A percentile compares a stretch with the other conserved stretches of the same genome.
Conservation (phyloP, 495 filamentous ascomycete species). For the Trichoderma virens region DNA sequence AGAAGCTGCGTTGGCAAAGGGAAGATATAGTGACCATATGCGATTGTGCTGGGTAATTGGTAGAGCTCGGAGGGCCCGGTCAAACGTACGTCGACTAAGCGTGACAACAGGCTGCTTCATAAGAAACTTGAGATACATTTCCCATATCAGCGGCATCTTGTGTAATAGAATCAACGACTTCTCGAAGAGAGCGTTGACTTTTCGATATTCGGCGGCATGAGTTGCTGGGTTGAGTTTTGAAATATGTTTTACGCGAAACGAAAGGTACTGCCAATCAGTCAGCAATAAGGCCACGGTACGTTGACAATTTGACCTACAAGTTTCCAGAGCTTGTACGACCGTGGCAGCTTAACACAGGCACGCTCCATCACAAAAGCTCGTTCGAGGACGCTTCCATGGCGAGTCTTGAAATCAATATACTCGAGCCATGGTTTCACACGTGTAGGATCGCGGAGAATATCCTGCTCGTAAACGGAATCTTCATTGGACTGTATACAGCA, state of each 20-base stretch:
- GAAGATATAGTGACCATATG: conserved; percentile 87
- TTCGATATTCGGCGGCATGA: conserved; percentile 73
- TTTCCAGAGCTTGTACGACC: conserved; percentile 99
- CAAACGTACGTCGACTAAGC: conserved; percentile 84
- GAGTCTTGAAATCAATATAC: conserved; percentile 87
- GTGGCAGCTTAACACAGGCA: conserved; percentile 78
- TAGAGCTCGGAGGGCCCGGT: conserved; percentile 87
- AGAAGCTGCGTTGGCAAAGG: conserved; percentile 88
- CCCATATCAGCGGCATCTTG: conserved; percentile 99
- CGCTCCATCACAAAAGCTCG: conserved; percentile 94
- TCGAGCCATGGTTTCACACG: conserved; percentile 93
- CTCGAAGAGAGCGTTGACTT: conserved; percentile 95
- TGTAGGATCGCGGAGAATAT: conserved; percentile 77
- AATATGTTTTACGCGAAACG: conserved; percentile 76
- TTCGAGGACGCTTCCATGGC: conserved; percentile 79
- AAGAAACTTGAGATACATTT: conserved; percentile 91
- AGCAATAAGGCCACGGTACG: conserved; percentile 11
- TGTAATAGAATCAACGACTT: conserved; percentile 89
- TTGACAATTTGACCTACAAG: conserved; percentile 48
- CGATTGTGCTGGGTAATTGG: conserved; percentile 96
- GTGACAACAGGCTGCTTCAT: conserved; percentile 87
- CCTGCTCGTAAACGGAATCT: conserved; percentile 93
- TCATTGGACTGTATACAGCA: conserved; percentile 58
- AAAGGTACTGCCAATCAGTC: conserved; percentile 60
- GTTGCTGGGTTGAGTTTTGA: conserved; percentile 75